Evolutionary conservation across 108 stramenopile genomes (phyloP).

Genomic region (Discostella pseudostelligera): DNA sequence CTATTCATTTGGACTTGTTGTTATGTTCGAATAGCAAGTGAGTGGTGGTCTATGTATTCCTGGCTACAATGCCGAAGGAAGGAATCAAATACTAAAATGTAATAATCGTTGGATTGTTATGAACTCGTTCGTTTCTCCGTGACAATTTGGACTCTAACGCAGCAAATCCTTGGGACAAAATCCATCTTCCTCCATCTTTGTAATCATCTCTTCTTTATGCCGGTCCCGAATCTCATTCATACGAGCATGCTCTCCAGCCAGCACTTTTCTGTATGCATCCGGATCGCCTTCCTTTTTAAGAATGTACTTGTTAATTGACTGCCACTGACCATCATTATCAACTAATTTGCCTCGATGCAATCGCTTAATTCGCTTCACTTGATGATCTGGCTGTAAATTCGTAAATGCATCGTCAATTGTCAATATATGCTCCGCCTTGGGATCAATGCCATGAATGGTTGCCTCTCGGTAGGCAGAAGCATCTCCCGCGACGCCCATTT

Average conservation of each 20-base stretch:
- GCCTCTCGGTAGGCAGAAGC: neutral
- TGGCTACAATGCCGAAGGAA: too few species aligned
- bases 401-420: slow-evolving; percentile 7
- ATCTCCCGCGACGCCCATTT: slow-evolving; percentile 1
- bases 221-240: neutral
- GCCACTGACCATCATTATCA: slow-evolving; percentile 1
- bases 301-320: neutral
- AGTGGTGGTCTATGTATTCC: too few species aligned
- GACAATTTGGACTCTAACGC: neutral
- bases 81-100: too few species aligned
- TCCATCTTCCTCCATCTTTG: slow-evolving; percentile 15
- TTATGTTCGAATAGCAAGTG: too few species aligned
- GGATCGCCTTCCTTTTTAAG: neutral
- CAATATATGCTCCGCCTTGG: neutral
- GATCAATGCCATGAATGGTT: slow-evolving; percentile 9
- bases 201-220: neutral
- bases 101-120: too few species aligned
- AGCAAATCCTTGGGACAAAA: slow-evolving; percentile 16
- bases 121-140: too few species aligned
- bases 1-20: too few species aligned
- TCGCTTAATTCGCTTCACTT: slow-evolving; percentile 10
- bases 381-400: slow-evolving; percentile 7
- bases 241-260: neutral
- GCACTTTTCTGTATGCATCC: neutral
- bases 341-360: slow-evolving; percentile 5